Conservation (phyloP, 2,329 filamentous ascomycete species). For the Calonectria hongkongensis region DNA sequence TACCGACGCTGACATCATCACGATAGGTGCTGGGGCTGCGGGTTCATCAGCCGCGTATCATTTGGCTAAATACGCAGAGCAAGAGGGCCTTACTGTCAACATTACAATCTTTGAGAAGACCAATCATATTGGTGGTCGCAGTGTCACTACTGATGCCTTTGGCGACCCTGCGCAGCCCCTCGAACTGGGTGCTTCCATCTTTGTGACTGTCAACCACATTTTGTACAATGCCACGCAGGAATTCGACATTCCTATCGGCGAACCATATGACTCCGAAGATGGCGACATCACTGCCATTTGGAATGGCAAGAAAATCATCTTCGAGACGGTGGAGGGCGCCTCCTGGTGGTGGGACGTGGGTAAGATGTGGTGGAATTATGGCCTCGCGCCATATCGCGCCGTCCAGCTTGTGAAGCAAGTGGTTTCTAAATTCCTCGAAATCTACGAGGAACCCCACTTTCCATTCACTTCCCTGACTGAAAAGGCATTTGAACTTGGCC, state of each 20-base stretch:
- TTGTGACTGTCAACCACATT: conserved; percentile 89
- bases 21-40: conserved; percentile 87
- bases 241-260: conserved; percentile 80
- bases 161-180: conserved; percentile 80
- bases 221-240: conserved; percentile 82
- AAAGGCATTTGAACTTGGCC: conserved; percentile 79
- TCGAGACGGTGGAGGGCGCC: conserved; percentile 74
- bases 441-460: conserved; percentile 89
- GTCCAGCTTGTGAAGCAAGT: conserved; percentile 82
- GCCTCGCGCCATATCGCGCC: conserved; percentile 83
- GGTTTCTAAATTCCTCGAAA: conserved; percentile 82
- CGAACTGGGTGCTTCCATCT: conserved; percentile 94
- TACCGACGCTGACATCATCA: not conserved
- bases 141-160: conserved; percentile 88
- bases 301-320: conserved; percentile 86
- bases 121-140: conserved; percentile 86
- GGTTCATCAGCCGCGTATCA: conserved; percentile 92
- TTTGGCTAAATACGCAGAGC: conserved; percentile 81
- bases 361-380: conserved; percentile 91
- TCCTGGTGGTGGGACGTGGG: conserved; percentile 87
- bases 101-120: conserved; percentile 93
- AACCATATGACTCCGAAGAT: conserved; percentile 65
- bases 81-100: conserved; percentile 78
- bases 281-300: conserved; percentile 84
- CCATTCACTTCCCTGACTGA: conserved; percentile 87